Conservation (phyloP, 768 basidiomycete species). For the Leucogyrophana mollusca region DNA sequence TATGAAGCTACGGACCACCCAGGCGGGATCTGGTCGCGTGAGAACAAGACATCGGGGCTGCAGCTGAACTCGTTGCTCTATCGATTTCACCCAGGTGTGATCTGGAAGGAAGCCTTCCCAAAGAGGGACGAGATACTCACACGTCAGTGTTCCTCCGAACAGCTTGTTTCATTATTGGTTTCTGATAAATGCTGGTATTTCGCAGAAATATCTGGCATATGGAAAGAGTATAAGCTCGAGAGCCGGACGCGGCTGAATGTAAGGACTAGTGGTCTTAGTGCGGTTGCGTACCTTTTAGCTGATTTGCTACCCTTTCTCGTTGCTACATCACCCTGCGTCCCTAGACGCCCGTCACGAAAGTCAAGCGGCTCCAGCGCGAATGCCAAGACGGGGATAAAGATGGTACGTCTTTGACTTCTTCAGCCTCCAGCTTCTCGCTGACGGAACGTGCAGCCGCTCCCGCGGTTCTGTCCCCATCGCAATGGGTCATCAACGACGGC, state of each 20-base stretch:
- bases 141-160: constrained; percentile 23
- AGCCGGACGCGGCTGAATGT: constrained; percentile 44
- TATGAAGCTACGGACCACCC: constrained; percentile 36
- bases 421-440: not conserved
- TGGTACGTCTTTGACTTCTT: not conserved
- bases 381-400: constrained; percentile 8
- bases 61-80: constrained; percentile 52
- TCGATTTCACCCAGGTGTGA: constrained; percentile 46
- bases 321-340: too few relatives aligned
- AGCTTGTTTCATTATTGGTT: not conserved
- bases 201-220: constrained; percentile 40
- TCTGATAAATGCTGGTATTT: not conserved
- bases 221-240: constrained; percentile 51
- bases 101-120: constrained; percentile 47
- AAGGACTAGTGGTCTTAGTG: too few relatives aligned
- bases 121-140: constrained; percentile 47
- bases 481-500: constrained; percentile 50
- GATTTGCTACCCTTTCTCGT: too few relatives aligned
- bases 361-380: constrained; percentile 23
- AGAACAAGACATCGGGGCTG: constrained; percentile 49
- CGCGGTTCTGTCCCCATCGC: constrained; percentile 24
- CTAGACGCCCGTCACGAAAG: constrained; percentile 37
- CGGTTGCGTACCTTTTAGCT: too few relatives aligned
- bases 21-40: constrained; percentile 52
- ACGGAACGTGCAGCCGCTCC: too few relatives aligned